Conservation (phyloP, 768 basidiomycete genomes). For the Myochromella boudieri region DNA sequence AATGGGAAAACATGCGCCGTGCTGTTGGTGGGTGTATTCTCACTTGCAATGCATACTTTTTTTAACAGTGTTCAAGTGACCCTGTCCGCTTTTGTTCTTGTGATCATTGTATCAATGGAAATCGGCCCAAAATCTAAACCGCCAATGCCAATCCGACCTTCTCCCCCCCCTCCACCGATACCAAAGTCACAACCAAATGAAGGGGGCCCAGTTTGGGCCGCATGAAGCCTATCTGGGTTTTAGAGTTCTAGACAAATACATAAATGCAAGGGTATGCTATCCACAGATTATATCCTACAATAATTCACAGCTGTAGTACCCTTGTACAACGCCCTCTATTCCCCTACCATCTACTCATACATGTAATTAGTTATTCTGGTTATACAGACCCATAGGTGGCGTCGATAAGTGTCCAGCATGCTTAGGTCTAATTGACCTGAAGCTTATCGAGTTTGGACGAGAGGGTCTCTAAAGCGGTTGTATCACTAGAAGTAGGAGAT, state of each 20-base stretch:
- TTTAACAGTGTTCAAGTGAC: constrained; percentile 42
- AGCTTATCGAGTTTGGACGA: constrained; percentile 57
- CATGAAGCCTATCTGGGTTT: constrained; percentile 18
- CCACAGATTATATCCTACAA: constrained; percentile 30
- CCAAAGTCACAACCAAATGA: constrained; percentile 30
- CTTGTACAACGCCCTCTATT: constrained; percentile 28
- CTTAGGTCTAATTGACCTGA: constrained; percentile 43
- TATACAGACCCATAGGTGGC: constrained; percentile 12
- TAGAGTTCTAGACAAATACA: not conserved
- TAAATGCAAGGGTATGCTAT: constrained; percentile 13
- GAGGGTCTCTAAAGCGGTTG: constrained; percentile 30
- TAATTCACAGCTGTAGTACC: constrained; percentile 40
- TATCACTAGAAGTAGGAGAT: constrained; percentile 6
- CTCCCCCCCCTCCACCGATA: constrained; percentile 14
- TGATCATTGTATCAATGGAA: constrained; percentile 72
- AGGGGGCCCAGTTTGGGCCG: constrained; percentile 32
- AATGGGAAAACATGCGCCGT: constrained; percentile 87
- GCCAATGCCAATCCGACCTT: constrained; percentile 20
- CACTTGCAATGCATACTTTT: not conserved
- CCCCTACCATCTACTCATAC: constrained; percentile 18
- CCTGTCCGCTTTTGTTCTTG: constrained; percentile 62
- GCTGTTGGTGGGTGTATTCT: constrained; percentile 61
- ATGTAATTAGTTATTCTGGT: constrained; percentile 17
- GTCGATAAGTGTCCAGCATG: constrained; percentile 2
- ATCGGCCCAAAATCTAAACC: constrained; percentile 45